Evolutionary conservation across 1,284 basidiomycete species (phyloP), one percentile per base, ranked within the genome.

Genomic region (Ceratobasidium sp.): DNA sequence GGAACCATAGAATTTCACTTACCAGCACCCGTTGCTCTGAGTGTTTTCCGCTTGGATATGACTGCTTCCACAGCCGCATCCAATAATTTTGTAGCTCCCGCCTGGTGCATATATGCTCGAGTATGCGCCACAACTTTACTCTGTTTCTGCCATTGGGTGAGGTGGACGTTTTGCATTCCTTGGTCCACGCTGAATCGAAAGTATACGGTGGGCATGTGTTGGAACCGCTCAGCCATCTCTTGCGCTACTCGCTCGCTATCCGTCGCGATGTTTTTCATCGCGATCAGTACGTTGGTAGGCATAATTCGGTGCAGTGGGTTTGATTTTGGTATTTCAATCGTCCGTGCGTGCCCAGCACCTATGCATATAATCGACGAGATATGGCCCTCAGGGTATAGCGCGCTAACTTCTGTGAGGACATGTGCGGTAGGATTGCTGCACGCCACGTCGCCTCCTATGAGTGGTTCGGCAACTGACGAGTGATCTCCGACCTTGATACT

Each of bases 111-210:
- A 42, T 71, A 71, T 20, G 48, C 52, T 57, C 15, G 28, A 9
- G 69, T 71, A 33, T 38, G 50, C 15, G 50, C 40, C 12, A 20
- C 28, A 2, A 71, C 54, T 50, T 57, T 44, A 33, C 13, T 13
- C 6, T 33, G 42, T 26, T 52, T 42, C 23, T 42, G 20, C 33
- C 23, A 57, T 5, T 42, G 52, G 13, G n/a, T 26, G 26, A 26
- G 48, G 10, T 44, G 46, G 17, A 68, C 54, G 17, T 54, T 50
- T 33, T 68, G 66, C 33, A 54, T 23, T 15, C 66, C 66, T 17
- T 68, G 66, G 10, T 68, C 33, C 33, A 33, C 33, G 33, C 33
- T 33, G 33, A 33, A 33, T 33, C 33, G 33, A 4, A 33, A 33
- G 33, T 33, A 33, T 4, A 33, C 33, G 33, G 1, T 33, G 33